Evolutionary conservation across 2,329 filamentous ascomycete genomes (phyloP).

Genomic region (Cladosporium sp.): DNA sequence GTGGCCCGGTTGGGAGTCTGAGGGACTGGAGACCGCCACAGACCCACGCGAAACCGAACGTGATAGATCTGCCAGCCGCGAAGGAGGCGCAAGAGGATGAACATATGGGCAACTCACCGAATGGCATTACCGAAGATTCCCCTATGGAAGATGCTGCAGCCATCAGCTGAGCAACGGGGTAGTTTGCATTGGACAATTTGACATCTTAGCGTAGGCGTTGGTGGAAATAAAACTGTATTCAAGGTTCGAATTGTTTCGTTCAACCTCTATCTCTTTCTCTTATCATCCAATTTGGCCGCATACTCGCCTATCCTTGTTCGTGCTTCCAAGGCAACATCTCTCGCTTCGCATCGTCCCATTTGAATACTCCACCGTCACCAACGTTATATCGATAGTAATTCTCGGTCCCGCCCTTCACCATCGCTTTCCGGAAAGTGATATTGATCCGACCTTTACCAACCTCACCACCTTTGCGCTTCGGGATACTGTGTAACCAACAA

Average conservation of each 20-base stretch:
- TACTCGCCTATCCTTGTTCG: not conserved
- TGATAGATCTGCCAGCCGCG: not conserved
- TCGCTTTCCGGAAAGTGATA: constrained; percentile 70
- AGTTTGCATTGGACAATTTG: not conserved
- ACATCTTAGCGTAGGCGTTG: constrained; percentile 17
- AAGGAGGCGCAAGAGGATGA: not conserved
- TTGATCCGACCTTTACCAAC: constrained; percentile 63
- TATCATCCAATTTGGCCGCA: not conserved
- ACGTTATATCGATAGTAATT: constrained; percentile 87
- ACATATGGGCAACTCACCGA: constrained; percentile 1
- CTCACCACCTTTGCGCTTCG: constrained; percentile 64
- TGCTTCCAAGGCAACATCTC: constrained; percentile 43
- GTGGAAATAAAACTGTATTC: constrained; percentile 3
- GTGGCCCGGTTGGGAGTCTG: constrained; percentile 64
- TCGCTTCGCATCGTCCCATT: constrained; percentile 57
- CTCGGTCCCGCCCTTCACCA: constrained; percentile 68
- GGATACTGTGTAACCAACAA: constrained; percentile 73
- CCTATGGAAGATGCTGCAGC: constrained; percentile 7
- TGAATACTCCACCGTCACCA: constrained; percentile 62
- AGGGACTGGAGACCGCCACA: constrained; percentile 55
- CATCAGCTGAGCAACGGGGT: not conserved
- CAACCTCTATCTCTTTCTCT: too few relatives aligned
- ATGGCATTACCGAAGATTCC: constrained; percentile 8
- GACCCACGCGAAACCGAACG: not conserved
- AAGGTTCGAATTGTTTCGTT: not conserved